Evolutionary conservation across 2,329 filamentous ascomycete species (phyloP), one percentile per base, ranked within the genome.

Genomic region (Colletotrichum trifolii): DNA sequence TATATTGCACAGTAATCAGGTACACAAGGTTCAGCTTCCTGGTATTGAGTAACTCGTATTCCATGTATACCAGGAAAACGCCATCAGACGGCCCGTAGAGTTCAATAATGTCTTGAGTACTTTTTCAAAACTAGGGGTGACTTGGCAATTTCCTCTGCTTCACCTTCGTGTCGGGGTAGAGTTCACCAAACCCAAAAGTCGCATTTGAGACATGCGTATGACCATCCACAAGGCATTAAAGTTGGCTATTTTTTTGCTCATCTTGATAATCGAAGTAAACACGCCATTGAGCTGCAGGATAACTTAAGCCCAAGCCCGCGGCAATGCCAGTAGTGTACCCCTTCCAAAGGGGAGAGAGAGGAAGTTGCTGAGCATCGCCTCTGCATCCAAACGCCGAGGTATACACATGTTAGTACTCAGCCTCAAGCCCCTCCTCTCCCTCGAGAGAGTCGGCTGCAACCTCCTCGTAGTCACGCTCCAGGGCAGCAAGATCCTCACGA

Each of bases 381-480:
- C 49, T 45, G 54, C 64, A 64, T 65, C 60, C 64, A 65, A 64
- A 60, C 60, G 12, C 54, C 54, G 49, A 45, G 60, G 55, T 55
- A 66, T 64, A 60, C 54, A 62, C 54, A 61, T 57, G 72, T 77
- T 96, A 97, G 87, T 97, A 97, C 88, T 97, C 95, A 71, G 92
- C 92, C 83, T 96, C 94, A 73, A 87, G 83, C 76, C 88, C 90
- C 76, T 94, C 93, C 74, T 96, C 94, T 70, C 89, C 92, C 78
- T 94, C 94, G 74, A 97, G 83, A 69, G 94, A 97, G 83, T 98
- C 95, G 75, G 93, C 93, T 70, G 94, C 95, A 77, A 98, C 96
- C 85, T 99, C 96, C 85, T 97, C 95, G 84, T 99, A 99, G 80
- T 99, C 95, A 73, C 94, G 91, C 89, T 99, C 96, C 69, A 99